These are phyloP conservation scores for Penicillium waksmanii DNA, from an alignment of 495 filamentous ascomycete species.

Conservation along the genomic window DNA sequence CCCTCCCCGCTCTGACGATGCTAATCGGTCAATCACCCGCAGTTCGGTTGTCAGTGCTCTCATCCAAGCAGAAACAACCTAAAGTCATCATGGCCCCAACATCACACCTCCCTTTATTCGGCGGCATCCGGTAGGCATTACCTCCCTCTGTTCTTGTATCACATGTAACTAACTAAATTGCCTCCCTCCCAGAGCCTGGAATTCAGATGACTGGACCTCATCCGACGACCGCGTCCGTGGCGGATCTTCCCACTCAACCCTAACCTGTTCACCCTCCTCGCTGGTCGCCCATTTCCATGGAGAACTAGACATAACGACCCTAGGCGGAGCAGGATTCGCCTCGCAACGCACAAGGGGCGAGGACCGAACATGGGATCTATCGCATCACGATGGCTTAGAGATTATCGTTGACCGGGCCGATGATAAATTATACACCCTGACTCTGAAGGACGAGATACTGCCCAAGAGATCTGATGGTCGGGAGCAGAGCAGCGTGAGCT, in stretches of 20 bases:
- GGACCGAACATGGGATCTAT: slow-evolving; percentile 56
- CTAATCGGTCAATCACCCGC: neutral
- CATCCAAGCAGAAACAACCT: slow-evolving; percentile 9
- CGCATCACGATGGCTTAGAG: slow-evolving; percentile 58
- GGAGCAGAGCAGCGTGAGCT: slow-evolving; percentile 62
- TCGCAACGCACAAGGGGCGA: slow-evolving; percentile 68
- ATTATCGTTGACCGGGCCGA: slow-evolving; percentile 39
- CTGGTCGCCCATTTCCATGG: slow-evolving; percentile 60
- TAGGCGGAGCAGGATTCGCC: slow-evolving; percentile 84
- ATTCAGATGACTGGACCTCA: slow-evolving; percentile 60
- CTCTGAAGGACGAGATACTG: slow-evolving; percentile 68
- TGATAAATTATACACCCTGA: slow-evolving; percentile 69
- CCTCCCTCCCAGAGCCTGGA: slow-evolving; percentile 41
- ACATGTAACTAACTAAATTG: neutral
- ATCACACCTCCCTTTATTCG: slow-evolving; percentile 26
- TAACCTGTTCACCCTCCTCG: slow-evolving; percentile 35
- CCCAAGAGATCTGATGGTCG: slow-evolving; percentile 60
- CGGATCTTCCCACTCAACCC: slow-evolving; percentile 62
- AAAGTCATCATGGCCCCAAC: slow-evolving; percentile 17
- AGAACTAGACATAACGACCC: slow-evolving; percentile 68
- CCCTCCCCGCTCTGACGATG: slow-evolving; percentile 16
- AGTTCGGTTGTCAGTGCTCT: neutral
- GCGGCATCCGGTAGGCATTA: slow-evolving; percentile 18
- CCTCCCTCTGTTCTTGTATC: neutral
- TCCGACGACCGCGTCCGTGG: slow-evolving; percentile 77